Base-by-base conservation (phyloP, 225 moss, liverwort and hornwort species). In the Marchantia polymorpha region DNA sequence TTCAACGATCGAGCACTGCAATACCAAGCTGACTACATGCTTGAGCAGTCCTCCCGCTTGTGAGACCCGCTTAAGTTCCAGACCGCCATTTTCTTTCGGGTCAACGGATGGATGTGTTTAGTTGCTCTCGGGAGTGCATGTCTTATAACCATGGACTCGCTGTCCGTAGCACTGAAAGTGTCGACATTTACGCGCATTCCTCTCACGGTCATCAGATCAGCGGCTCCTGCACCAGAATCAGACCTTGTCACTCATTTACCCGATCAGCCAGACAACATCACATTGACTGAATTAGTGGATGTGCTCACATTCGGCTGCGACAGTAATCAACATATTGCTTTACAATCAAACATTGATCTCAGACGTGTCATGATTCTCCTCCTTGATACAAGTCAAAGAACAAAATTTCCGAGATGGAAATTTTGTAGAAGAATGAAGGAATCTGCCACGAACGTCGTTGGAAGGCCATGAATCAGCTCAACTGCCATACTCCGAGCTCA, bases 271-370 rank as follows among this genome's bases (percentile, higher is more conserved):
- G 87, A 84, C 31, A 84, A 83, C 54, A 66, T 87, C 16, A 87
- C 87, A 49, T 79, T 82, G 1, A 64, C 82, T 59, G 64, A 84
- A 63, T 27, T 0, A 81, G 74, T 67, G 87, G 87, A 19, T 78
- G 87, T 58, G 84, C 87, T 49, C 82, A n/a, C n/a, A n/a, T n/a
- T n/a, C 91, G 83, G 92, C 92, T 92, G 85, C 5, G 72, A 14
- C 19, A 50, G 66, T 66, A 4, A 12, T 3, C 23, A 30, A 13
- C 12, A 12, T 3, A 20, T 3, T 66, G 39, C 39, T 14, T 58
- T 58, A 5, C 58, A 58, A 14, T 58, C 58, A 20, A 5, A 17
- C 58, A 20, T 16, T 14, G 17, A 15, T 58, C 20, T 0, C 58
- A 15, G 14, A 39, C 2, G 58, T 58, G 6, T 39, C 39, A 39